A percentile compares a stretch with the other conserved stretches of the same genome.
phyloP scores from a whole-genome alignment of 2,329 filamentous ascomycete species.

The Calonectria ilicicola region DNA sequence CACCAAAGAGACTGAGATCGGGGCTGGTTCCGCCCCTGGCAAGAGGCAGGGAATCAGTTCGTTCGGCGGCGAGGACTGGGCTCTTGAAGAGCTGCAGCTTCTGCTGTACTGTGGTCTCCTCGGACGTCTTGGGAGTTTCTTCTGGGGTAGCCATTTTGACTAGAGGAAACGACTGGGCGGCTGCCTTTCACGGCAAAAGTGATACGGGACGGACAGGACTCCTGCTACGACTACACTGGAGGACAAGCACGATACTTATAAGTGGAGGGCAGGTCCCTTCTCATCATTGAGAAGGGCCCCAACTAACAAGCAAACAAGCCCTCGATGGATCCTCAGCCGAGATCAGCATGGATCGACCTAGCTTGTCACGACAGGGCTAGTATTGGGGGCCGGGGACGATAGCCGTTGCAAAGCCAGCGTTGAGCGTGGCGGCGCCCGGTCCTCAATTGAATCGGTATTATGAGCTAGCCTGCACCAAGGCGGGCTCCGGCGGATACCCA shows the following conservation, averaged over 20 bases:
- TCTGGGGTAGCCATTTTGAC: conserved; percentile 32
- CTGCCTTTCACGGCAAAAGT: background rate
- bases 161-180: background rate
- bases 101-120: conserved; percentile 21
- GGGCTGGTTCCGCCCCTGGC: conserved; percentile 17
- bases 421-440: background rate
- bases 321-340: background rate
- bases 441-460: conserved; percentile 10
- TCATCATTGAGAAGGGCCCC: background rate
- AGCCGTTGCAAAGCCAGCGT: background rate
- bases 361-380: background rate
- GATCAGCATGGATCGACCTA: conserved; percentile 6
- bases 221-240: background rate
- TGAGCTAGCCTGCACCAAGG: background rate
- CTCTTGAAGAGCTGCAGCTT: conserved; percentile 49
- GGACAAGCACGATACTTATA: conserved; percentile 22
- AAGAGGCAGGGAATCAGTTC: conserved; percentile 28
- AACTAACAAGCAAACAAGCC: background rate
- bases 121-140: conserved; percentile 4
- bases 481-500: background rate
- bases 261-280: background rate
- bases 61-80: conserved; percentile 36
- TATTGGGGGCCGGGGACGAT: conserved; percentile 12
- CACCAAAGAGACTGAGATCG: conserved; percentile 39
- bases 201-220: background rate